phyloP scores from a whole-genome alignment of 768 basidiomycete genomes.

The Cystofilobasidium bisporidii region DNA sequence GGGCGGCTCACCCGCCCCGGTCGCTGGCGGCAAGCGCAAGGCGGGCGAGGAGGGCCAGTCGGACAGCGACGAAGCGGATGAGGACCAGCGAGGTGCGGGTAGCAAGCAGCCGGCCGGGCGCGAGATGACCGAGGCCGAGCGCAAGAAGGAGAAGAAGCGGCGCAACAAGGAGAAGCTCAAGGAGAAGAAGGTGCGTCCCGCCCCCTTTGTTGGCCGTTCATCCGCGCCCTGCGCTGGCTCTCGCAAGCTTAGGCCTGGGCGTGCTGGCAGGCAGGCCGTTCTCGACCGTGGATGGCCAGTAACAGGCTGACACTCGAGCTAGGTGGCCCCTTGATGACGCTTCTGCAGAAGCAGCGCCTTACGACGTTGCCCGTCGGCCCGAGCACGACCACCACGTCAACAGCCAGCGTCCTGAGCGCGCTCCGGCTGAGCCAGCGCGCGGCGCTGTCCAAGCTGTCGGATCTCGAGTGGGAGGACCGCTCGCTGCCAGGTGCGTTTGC shows the following conservation, averaged over 20 bases:
- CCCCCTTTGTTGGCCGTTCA: too few relatives aligned
- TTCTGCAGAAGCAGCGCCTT: conserved; percentile 16
- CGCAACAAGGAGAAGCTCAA: conserved; percentile 29
- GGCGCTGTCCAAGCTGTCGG: conserved; percentile 19
- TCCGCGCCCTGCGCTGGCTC: too few relatives aligned
- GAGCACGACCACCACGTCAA: conserved; percentile 2
- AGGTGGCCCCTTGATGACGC: neutral
- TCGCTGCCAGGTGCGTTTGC: conserved; percentile 20
- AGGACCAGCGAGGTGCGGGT: neutral
- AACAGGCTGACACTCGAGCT: neutral
- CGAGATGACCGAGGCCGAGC: conserved; percentile 26
- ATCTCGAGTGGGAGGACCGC: conserved; percentile 27
- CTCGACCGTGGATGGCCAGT: neutral
- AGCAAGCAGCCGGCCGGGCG: neutral
- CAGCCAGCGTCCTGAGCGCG: conserved; percentile 1
- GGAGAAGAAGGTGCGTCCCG: conserved; percentile 27
- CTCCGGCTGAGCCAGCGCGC: conserved; percentile 18
- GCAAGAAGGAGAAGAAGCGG: conserved; percentile 28
- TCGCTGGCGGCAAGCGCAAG: conserved; percentile 25
- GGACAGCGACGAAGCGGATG: conserved; percentile 12
- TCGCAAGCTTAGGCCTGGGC: too few relatives aligned
- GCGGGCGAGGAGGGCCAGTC: conserved; percentile 9
- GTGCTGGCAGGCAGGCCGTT: too few relatives aligned
- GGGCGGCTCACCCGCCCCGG: neutral
- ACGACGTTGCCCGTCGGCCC: neutral